phyloP scores from a whole-genome alignment of 768 basidiomycete genomes.

The Exidia glandulosa region DNA sequence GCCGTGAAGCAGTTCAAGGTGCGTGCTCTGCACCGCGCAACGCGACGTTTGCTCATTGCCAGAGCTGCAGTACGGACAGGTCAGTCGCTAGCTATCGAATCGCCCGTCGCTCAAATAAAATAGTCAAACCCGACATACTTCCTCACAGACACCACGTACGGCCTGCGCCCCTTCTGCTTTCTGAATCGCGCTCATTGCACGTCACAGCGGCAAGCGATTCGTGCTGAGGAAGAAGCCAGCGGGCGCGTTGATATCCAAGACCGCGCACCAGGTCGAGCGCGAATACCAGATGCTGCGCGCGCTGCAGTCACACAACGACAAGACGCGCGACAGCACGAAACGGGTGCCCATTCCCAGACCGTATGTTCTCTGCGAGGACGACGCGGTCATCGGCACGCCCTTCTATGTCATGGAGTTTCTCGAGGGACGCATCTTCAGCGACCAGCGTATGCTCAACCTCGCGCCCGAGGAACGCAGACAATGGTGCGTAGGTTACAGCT shows the following conservation, averaged over 20 bases:
- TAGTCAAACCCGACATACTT: conserved; percentile 97
- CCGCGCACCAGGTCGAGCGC: conserved; percentile 91
- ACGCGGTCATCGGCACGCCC: conserved; percentile 65
- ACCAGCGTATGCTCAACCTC: conserved; percentile 61
- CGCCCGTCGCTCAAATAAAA: not conserved
- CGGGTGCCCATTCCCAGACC: conserved; percentile 80
- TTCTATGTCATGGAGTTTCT: conserved; percentile 98
- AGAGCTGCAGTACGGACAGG: conserved; percentile 69
- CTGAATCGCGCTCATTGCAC: not conserved
- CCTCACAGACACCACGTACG: conserved; percentile 64
- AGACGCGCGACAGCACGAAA: conserved; percentile 34
- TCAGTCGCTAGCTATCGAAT: conserved; percentile 20
- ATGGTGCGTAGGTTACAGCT: conserved; percentile 39
- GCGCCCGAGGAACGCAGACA: conserved; percentile 49
- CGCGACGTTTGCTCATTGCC: conserved; percentile 3
- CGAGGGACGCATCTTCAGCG: conserved; percentile 88
- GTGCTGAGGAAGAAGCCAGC: conserved; percentile 92
- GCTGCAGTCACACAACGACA: conserved; percentile 61
- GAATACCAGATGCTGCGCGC: conserved; percentile 77
- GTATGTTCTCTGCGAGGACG: conserved; percentile 73
- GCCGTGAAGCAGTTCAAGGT: conserved; percentile 90
- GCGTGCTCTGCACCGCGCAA: conserved; percentile 15
- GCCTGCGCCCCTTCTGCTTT: not conserved
- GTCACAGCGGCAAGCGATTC: conserved; percentile 43
- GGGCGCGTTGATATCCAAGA: conserved; percentile 75